These are phyloP conservation scores for Angomonas deanei DNA, from an alignment of 208 protist genomes.

Conservation along the genomic window DNA sequence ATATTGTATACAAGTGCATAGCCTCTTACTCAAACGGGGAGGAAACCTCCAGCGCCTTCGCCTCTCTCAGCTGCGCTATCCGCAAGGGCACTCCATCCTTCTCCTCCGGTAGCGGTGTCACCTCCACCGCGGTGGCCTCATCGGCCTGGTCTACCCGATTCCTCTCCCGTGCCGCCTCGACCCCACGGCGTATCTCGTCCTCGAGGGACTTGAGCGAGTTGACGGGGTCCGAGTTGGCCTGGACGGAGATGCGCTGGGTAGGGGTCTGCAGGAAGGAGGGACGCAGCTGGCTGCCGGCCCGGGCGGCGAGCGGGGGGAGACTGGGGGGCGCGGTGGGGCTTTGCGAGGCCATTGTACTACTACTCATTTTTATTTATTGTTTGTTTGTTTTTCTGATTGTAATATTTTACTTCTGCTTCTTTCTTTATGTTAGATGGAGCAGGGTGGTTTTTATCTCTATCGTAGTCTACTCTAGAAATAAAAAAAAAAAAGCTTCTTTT, in stretches of 20 bases:
- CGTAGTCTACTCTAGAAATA: no score
- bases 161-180: slow-evolving; percentile 17
- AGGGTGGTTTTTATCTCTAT: no score
- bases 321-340: not conserved
- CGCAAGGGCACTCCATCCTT: not conserved
- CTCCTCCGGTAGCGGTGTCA: slow-evolving; percentile 1
- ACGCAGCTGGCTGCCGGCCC: not conserved
- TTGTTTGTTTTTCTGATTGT: no score
- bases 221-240: slow-evolving; percentile 11
- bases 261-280: not conserved
- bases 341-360: not conserved
- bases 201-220: slow-evolving; percentile 16
- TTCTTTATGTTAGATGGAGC: no score
- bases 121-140: not conserved
- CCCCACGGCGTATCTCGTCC: slow-evolving; percentile 25
- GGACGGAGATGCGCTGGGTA: not conserved
- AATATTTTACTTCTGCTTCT: no score
- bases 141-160: slow-evolving; percentile 2
- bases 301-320: not conserved
- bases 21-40: not conserved
- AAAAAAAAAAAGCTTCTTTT: no score
- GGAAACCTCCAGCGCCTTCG: slow-evolving; percentile 9
- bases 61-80: slow-evolving; percentile 1
- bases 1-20: not conserved
- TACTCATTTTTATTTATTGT: no score